Conservation (phyloP, 2,329 filamentous ascomycete genomes). For the Tolypocladium sp. region DNA sequence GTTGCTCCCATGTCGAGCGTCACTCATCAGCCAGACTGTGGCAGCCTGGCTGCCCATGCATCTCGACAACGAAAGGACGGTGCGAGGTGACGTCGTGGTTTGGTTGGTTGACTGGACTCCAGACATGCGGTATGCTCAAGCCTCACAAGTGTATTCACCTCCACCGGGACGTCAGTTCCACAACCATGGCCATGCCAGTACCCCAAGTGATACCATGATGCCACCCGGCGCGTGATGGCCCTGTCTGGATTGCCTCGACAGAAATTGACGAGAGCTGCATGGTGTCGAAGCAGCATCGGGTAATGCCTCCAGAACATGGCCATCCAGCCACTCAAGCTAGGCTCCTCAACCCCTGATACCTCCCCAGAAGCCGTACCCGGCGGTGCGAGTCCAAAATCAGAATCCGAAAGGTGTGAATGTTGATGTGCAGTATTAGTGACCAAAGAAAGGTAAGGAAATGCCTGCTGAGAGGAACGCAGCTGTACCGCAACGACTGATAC, state of each 20-base stretch:
- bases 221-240: not conserved
- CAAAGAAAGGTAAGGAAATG: constrained; percentile 20
- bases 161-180: not conserved
- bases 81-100: not conserved
- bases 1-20: not conserved
- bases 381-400: constrained; percentile 13
- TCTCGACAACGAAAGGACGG: not conserved
- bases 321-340: not conserved
- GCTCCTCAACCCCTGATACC: constrained; percentile 12
- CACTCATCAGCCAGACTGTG: not conserved
- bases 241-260: not conserved
- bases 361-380: constrained; percentile 26
- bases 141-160: not conserved
- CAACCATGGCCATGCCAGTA: not conserved
- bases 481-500: constrained; percentile 27
- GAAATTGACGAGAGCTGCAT: not conserved
- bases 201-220: not conserved
- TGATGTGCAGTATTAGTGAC: constrained; percentile 12
- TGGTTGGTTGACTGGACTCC: not conserved
- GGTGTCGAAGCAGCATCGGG: not conserved
- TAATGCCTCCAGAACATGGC: not conserved
- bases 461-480: constrained; percentile 19
- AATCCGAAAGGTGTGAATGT: constrained; percentile 8
- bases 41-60: not conserved
- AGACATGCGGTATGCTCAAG: not conserved